A percentile compares a stretch with the other conserved stretches of the same genome.
Conservation (phyloP, 768 basidiomycete genomes). For the Termitomyces sp. region DNA sequence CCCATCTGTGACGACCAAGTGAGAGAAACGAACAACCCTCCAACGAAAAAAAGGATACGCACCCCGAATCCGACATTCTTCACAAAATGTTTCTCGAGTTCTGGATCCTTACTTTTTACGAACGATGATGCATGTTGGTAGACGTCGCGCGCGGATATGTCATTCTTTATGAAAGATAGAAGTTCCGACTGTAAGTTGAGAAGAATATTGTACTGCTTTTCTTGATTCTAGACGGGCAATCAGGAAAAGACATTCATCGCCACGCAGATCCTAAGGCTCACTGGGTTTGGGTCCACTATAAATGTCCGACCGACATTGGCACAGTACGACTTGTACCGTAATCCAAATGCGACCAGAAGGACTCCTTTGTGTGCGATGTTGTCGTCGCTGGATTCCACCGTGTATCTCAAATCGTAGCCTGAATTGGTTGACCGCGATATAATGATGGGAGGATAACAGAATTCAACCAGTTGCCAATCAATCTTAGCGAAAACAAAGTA, state of each 20-base stretch:
- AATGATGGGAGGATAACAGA: slow-evolving; percentile 93
- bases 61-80: slow-evolving; percentile 92
- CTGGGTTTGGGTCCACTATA: slow-evolving; percentile 90
- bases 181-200: slow-evolving; percentile 74
- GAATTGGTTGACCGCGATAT: slow-evolving; percentile 81
- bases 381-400: slow-evolving; percentile 81
- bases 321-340: slow-evolving; percentile 92
- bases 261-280: slow-evolving; percentile 22
- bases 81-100: slow-evolving; percentile 76
- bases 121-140: slow-evolving; percentile 70
- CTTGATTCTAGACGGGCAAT: slow-evolving; percentile 66
- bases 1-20: slow-evolving; percentile 58
- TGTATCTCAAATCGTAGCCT: slow-evolving; percentile 85
- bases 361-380: slow-evolving; percentile 85
- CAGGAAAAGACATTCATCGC: slow-evolving; percentile 1
- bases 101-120: slow-evolving; percentile 73
- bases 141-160: slow-evolving; percentile 69
- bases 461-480: slow-evolving; percentile 88
- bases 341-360: slow-evolving; percentile 78
- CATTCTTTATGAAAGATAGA: slow-evolving; percentile 72
- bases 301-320: slow-evolving; percentile 91
- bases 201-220: slow-evolving; percentile 77
- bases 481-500: slow-evolving; percentile 39
- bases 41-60: slow-evolving; percentile 17
- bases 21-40: background rate